Conservation (phyloP, 148 eudicot genomes). For the Rhododendron vialii region DNA sequence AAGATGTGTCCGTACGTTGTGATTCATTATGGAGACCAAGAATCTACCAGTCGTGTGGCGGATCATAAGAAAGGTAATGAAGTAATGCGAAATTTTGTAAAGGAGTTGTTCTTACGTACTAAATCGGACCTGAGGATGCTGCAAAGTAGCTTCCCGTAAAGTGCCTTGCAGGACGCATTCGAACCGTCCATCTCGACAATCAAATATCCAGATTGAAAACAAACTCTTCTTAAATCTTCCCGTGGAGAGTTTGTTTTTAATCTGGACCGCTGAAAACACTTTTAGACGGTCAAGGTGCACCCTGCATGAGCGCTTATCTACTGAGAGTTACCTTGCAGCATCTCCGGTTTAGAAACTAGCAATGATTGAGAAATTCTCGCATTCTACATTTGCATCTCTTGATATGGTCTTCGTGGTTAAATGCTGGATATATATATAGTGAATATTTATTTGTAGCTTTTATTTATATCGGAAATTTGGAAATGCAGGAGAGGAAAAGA, state of each 20-base stretch:
- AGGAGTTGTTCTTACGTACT: not conserved
- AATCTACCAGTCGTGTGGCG: slow-evolving; percentile 18
- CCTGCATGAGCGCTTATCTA: too few species aligned
- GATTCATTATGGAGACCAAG: slow-evolving; percentile 22
- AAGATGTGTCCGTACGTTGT: slow-evolving; percentile 20
- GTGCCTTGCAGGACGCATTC: too few species aligned
- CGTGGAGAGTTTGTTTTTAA: too few species aligned
- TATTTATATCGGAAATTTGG: not conserved
- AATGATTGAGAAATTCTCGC: not conserved
- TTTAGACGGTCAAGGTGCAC: too few species aligned
- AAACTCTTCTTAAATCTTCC: too few species aligned
- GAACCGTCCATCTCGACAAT: too few species aligned
- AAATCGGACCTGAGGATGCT: too few species aligned
- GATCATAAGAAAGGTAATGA: slow-evolving; percentile 6
- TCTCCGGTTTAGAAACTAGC: too few species aligned
- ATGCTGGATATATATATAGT: not conserved
- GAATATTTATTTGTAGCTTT: not conserved
- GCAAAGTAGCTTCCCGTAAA: too few species aligned
- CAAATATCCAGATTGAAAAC: too few species aligned
- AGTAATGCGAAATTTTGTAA: not conserved
- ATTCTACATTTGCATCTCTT: not conserved
- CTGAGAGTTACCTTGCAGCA: too few species aligned
- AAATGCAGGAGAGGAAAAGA: slow-evolving; percentile 22
- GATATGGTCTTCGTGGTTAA: not conserved
- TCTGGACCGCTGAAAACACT: too few species aligned